phyloP scores from a whole-genome alignment of 139 green algal genomes.

The Chlorella ohadii region DNA sequence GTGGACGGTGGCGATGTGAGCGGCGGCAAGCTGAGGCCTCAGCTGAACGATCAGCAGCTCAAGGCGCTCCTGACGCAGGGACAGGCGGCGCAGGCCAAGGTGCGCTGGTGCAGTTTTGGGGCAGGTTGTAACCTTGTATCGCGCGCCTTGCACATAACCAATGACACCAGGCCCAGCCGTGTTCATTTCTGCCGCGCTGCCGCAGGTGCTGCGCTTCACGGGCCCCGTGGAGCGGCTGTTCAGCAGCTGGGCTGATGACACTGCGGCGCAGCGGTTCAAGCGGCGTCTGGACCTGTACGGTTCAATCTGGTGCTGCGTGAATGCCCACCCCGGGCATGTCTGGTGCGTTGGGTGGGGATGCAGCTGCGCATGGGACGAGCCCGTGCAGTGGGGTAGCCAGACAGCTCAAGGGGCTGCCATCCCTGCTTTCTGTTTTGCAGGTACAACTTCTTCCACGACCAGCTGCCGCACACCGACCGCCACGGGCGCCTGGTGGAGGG shows the following conservation, averaged over 20 bases:
- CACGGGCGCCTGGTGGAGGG: constrained; percentile 58
- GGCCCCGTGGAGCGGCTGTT: constrained; percentile 60
- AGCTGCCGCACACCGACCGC: constrained; percentile 72
- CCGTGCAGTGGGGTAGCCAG: no score
- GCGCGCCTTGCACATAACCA: no score
- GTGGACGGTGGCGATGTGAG: background rate
- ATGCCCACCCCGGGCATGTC: constrained; percentile 87
- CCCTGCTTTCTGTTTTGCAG: background rate
- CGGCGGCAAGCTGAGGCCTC: background rate
- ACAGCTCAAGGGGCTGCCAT: no score
- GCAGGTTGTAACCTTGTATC: no score
- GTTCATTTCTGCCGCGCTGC: background rate
- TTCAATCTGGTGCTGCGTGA: constrained; percentile 93
- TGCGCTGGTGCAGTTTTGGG: background rate
- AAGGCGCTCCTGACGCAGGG: background rate
- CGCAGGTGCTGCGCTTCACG: constrained; percentile 62
- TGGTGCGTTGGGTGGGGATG: constrained; percentile 57
- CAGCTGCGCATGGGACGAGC: no score
- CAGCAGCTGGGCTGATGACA: constrained; percentile 49
- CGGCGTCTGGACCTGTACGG: constrained; percentile 66
- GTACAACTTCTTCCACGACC: constrained; percentile 89
- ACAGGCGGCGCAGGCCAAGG: background rate
- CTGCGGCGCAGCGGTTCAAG: constrained; percentile 61
- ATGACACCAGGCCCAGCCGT: background rate
- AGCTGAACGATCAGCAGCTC: constrained; percentile 9